Base-by-base conservation (phyloP, 78 protist genomes). In the Chrysochromulina tobinii region DNA sequence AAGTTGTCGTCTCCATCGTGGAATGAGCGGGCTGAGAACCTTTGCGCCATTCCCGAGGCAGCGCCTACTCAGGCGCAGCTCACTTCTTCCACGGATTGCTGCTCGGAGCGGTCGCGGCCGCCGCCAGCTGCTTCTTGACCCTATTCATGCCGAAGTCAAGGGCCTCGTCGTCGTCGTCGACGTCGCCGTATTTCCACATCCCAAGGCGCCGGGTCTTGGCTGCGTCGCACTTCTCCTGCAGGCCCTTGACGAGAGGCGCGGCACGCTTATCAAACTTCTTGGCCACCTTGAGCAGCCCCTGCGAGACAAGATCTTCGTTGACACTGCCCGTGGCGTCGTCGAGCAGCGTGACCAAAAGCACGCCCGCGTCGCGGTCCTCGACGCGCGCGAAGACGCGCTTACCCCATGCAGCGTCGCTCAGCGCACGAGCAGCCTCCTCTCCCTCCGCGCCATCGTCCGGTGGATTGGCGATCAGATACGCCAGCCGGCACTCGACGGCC, bases 151-250 rank as follows among this genome's bases (percentile, higher is more conserved):
- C 83, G 50, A 75, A 75, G 25, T 75, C 73, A 55, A 1, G 57
- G n/a, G 57, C 89, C 51, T 85, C 89, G 18, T 85, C 89, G n/a
- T 85, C 89, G 15, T n/a, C 57, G 21, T 83, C 88, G 73, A 64
- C 50, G 89, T 59, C 72, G 48, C 89, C 89, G 73, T 85, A 85
- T 17, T 57, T 9, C 89, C 89, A 85, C 79, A 85, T 61, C 25
- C 89, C 89, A 1, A 27, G 54, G 73, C 21, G 89, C 7, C 50
- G 11, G 75, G 3, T 61, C 73, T 64, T 57, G 55, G 89, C 89
- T 25, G 12, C 69, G 57, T n/a, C 75, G 58, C 61, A 59, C 14
- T 14, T 1, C 58, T 18, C 48, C 48, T 23, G n/a, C 20, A 85
- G 73, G 48, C 23, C 48, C 53, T 11, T 20, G 51, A 84, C 68